Evolutionary conservation across 495 filamentous ascomycete species (phyloP), one percentile per base, ranked within the genome.

Genomic region (Tuber calosporum): DNA sequence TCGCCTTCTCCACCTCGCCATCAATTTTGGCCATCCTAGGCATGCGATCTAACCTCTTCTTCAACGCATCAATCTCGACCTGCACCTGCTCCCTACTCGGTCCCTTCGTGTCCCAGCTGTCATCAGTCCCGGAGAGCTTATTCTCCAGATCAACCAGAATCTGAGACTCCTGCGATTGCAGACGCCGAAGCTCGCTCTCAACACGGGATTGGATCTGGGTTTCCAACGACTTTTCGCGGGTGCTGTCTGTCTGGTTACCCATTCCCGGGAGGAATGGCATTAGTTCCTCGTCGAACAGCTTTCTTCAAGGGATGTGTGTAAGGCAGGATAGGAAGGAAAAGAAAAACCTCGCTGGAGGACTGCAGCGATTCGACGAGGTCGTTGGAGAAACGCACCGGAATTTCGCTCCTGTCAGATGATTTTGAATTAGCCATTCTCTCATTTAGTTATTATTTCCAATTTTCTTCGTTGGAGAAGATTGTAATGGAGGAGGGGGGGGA

Each of bases 121-220:
- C 73, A 22, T 69, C 72, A 67, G 83, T 82, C 26, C 84, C 80
- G 34, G 88, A 86, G 69, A 87, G 83, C 83, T 88, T 91, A 69
- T 87, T 85, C 79, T 89, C 86, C 72, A 91, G 87, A 39, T 89
- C 86, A 77, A 86, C 86, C 71, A 97, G 86, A 22, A 85, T 82
- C 67, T 84, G 82, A 71, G 84, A 77, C 74, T 90, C 87, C 68
- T 86, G 80, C 66, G 85, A 84, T 73, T 87, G 86, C n/a, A 93
- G 88, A 69, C 89, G 89, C 77, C 90, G 86, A 69, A 99, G 90
- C 83, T 98, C 96, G 76, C 88, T 84, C 79, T 89, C 87, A 74
- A 98, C 93, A 84, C 96, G 96, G 77, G 86, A 84, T 85, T 97
- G 93, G 81, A 97, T 91, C 76, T 92, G 89, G 74, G 96, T 89